Evolutionary conservation across 331 rosid species (phyloP).

Genomic region (Rhamnella rubrinervis): DNA sequence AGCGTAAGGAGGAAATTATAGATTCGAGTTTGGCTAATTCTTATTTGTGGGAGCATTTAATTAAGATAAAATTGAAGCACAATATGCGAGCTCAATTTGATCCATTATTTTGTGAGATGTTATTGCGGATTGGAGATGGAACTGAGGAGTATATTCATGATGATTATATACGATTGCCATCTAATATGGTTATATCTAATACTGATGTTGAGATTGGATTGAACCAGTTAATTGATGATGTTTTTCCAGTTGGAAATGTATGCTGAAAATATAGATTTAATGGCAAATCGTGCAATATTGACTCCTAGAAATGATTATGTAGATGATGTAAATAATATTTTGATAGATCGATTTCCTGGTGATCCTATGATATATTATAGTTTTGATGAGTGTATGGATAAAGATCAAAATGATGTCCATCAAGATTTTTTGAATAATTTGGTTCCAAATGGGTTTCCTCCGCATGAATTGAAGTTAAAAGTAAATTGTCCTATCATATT

Average conservation of each 20-base stretch:
- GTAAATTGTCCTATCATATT: neutral
- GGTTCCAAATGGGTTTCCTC: neutral
- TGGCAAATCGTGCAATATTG: slow-evolving; percentile 4
- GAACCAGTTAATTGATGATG: neutral
- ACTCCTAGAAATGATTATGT: neutral
- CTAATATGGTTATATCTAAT: neutral
- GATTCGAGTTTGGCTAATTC: slow-evolving; percentile 4
- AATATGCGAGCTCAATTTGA: slow-evolving; percentile 5
- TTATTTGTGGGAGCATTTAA: neutral
- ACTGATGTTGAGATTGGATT: neutral
- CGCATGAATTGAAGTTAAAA: slow-evolving; percentile 3
- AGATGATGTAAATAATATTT: neutral
- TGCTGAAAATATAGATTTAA: neutral
- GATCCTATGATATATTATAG: neutral
- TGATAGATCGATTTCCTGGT: neutral
- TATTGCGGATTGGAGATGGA: slow-evolving; percentile 4
- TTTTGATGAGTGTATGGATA: slow-evolving; percentile 3
- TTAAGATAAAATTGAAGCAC: neutral
- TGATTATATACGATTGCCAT: neutral
- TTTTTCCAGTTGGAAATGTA: neutral
- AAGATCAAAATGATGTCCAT: neutral
- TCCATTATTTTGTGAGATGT: neutral
- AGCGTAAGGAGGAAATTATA: neutral
- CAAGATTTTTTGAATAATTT: slow-evolving; percentile 7
- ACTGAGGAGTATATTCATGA: neutral